phyloP scores from a whole-genome alignment of 345 rosid species.

The Eutrema japonicum region DNA sequence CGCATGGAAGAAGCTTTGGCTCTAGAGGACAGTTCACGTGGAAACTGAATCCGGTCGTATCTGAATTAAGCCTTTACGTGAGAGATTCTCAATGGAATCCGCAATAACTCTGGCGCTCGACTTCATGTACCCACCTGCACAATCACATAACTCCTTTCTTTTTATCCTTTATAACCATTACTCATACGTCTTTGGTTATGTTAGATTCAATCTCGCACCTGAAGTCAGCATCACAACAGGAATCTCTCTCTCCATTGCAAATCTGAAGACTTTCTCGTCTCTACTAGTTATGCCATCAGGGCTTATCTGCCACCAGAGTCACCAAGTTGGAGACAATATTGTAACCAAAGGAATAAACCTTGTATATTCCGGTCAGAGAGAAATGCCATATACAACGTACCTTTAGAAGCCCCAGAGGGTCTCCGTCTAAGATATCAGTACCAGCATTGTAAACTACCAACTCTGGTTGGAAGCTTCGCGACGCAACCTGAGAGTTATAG shows the following conservation, averaged over 20 bases:
- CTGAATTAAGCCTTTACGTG: slow-evolving; percentile 62
- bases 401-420: slow-evolving; percentile 88
- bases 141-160: background rate
- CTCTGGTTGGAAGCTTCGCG: slow-evolving; percentile 67
- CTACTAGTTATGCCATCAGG: slow-evolving; percentile 73
- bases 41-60: slow-evolving; percentile 20
- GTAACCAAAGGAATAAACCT: slow-evolving; percentile 8
- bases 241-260: slow-evolving; percentile 72
- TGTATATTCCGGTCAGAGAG: background rate
- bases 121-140: slow-evolving; percentile 96
- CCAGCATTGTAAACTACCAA: slow-evolving; percentile 92
- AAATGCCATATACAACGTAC: slow-evolving; percentile 42
- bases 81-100: slow-evolving; percentile 74
- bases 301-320: slow-evolving; percentile 59
- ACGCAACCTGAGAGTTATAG: slow-evolving; percentile 64
- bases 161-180: background rate
- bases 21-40: slow-evolving; percentile 10
- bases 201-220: slow-evolving; percentile 49
- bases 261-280: slow-evolving; percentile 86
- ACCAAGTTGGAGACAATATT: background rate
- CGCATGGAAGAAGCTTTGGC: slow-evolving; percentile 4
- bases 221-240: slow-evolving; percentile 93
- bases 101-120: slow-evolving; percentile 90
- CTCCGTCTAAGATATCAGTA: slow-evolving; percentile 94
- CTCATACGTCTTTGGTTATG: background rate